Base-by-base conservation (phyloP, 176 grass and related monocot species). In the Themeda triandra region DNA sequence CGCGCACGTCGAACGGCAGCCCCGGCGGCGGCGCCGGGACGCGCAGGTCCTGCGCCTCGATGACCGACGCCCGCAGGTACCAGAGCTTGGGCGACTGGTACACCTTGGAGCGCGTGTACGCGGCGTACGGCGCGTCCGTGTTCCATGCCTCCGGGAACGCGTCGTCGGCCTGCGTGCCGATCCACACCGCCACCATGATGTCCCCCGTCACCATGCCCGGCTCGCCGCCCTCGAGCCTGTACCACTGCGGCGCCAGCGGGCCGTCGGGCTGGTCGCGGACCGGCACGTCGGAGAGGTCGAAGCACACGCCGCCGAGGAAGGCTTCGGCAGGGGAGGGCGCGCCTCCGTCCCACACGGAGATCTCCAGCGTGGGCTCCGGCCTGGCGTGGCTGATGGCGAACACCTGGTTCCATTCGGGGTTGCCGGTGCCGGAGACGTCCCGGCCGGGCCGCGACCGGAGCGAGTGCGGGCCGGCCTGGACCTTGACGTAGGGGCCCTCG, bases 11-110 rank as follows among this genome's bases (percentile, higher is more conserved):
- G 80, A 83, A 95, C 15, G 87, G 85, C 36, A 83, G 35, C 19
- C 91, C 89, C 19, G 71, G 90, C 60, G 88, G 85, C 17, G 93
- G 87, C 37, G 86, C 13, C 41, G 88, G 80, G 63, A 99, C 86
- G 14, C 91, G 93, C 53, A 96, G 83, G 80, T 99, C 93, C 80
- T 96, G 96, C 36, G 84, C 96, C 86, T 99, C 93, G 78, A 99
- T 99, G 21, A 99, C 86, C 11, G 77, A 86, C 59, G 82, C 93
- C 10, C 96, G 88, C 24, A 99, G 87, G 87, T 99, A 99, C 93
- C 93, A 99, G 32, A 96, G 92, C 87, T 96, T 99, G 63, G 96
- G 96, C 35, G 96, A 98, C 41, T 95, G 93, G 85, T 98, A 98
- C 76, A 98, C 96, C 83, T 98, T 98, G n/a, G 91, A 87, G 3